These are phyloP conservation scores for Sextonia rubra DNA, from an alignment of 164 flowering plant species.

Conservation along the genomic window DNA sequence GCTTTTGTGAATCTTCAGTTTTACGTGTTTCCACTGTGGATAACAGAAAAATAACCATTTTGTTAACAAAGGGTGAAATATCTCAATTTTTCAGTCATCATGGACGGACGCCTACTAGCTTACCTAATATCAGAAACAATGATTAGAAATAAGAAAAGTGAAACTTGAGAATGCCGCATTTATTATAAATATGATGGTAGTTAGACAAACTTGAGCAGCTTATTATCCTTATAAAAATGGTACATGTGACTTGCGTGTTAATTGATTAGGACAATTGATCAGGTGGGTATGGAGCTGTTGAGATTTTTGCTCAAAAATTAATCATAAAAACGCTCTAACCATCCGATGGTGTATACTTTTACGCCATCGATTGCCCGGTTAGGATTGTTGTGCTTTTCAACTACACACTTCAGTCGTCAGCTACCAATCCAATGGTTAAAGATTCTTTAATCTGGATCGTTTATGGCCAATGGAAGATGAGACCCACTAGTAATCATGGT, in stretches of 20 bases:
- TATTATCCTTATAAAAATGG: neutral
- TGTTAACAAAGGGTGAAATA: neutral
- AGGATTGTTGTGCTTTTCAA: neutral
- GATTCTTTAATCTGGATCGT: neutral
- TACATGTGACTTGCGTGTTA: neutral
- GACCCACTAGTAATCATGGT: too few species aligned
- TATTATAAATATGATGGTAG: neutral
- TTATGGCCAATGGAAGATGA: too few species aligned
- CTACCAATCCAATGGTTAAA: neutral
- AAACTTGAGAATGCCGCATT: neutral
- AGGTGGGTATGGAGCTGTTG: neutral
- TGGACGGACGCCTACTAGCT: neutral
- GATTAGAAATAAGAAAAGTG: neutral
- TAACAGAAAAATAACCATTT: neutral
- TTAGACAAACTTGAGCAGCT: neutral
- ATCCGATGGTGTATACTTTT: neutral
- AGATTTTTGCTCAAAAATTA: neutral
- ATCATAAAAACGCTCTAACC: neutral
- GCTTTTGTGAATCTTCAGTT: constrained; percentile 7
- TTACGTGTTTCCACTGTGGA: constrained; percentile 5
- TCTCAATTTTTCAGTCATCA: neutral
- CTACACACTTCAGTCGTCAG: neutral
- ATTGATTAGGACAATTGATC: neutral
- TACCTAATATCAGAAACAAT: neutral
- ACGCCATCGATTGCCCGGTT: neutral